Conservation (phyloP, 192 early-diverging fungal genomes). For the Coemansia pectinata region DNA sequence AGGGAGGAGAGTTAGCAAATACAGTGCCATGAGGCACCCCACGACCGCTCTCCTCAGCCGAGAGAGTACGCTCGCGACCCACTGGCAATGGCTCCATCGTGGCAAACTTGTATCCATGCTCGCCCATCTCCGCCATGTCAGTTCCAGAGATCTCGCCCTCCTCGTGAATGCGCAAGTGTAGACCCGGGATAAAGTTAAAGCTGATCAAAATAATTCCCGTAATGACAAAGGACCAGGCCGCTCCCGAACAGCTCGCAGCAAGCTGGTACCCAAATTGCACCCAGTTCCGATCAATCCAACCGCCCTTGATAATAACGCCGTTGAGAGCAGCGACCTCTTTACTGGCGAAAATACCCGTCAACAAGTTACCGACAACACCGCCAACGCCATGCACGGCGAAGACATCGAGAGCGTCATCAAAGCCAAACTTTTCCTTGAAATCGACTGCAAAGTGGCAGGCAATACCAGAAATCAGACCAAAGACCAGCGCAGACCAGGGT, state of each 20-base stretch:
- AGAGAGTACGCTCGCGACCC: slow-evolving; percentile 18
- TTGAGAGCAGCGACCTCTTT: slow-evolving; percentile 68
- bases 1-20: background rate
- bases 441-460: slow-evolving; percentile 81
- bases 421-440: slow-evolving; percentile 81
- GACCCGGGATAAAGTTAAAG: slow-evolving; percentile 73
- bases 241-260: slow-evolving; percentile 68
- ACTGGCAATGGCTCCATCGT: slow-evolving; percentile 24
- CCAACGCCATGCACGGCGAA: slow-evolving; percentile 89
- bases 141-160: slow-evolving; percentile 72
- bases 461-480: slow-evolving; percentile 72
- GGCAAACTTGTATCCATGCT: slow-evolving; percentile 59
- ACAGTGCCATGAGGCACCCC: background rate
- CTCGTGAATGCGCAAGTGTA: slow-evolving; percentile 75
- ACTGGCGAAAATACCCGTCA: slow-evolving; percentile 88
- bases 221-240: slow-evolving; percentile 74
- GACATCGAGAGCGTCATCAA: slow-evolving; percentile 92
- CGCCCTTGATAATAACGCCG: slow-evolving; percentile 62
- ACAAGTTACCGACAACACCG: slow-evolving; percentile 76
- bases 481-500: slow-evolving; percentile 78
- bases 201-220: slow-evolving; percentile 70
- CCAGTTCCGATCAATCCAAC: slow-evolving; percentile 81
- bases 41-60: slow-evolving; percentile 26
- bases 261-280: slow-evolving; percentile 80
- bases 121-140: slow-evolving; percentile 86